A percentile compares a stretch with the other conserved stretches of the same genome.
These are phyloP conservation scores for Odontarrhena argentea DNA, from an alignment of 345 rosid species.

Conservation along the genomic window DNA sequence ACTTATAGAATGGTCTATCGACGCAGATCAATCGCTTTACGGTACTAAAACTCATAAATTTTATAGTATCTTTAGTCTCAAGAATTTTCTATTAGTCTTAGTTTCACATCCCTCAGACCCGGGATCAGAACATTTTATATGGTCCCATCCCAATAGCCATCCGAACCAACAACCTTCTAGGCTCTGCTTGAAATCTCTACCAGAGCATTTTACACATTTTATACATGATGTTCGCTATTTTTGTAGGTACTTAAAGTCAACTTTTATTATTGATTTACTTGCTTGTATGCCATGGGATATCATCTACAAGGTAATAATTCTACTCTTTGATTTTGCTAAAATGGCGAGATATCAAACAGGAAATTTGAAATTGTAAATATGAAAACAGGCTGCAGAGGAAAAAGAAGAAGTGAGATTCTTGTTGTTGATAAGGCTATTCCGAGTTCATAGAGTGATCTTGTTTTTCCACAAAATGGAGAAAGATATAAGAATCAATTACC, in stretches of 20 bases:
- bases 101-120: no score
- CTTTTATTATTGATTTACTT: constrained; percentile 62
- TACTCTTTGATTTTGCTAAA: neutral
- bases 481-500: constrained; percentile 78
- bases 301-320: constrained; percentile 60
- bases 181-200: no score
- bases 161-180: no score
- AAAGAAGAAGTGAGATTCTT: constrained; percentile 77
- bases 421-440: constrained; percentile 72
- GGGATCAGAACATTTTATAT: no score
- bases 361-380: neutral
- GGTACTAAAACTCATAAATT: constrained; percentile 40
- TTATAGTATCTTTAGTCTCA: no score
- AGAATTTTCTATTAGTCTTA: no score
- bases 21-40: constrained; percentile 60
- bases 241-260: constrained; percentile 70
- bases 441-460: constrained; percentile 57
- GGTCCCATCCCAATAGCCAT: no score
- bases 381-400: constrained; percentile 53
- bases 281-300: constrained; percentile 90
- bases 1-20: constrained; percentile 57
- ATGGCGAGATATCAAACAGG: neutral
- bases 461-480: constrained; percentile 83
- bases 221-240: neutral
- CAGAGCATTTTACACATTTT: no score